phyloP scores from a whole-genome alignment of 768 basidiomycete genomes.

The Amanita molliuscula region DNA sequence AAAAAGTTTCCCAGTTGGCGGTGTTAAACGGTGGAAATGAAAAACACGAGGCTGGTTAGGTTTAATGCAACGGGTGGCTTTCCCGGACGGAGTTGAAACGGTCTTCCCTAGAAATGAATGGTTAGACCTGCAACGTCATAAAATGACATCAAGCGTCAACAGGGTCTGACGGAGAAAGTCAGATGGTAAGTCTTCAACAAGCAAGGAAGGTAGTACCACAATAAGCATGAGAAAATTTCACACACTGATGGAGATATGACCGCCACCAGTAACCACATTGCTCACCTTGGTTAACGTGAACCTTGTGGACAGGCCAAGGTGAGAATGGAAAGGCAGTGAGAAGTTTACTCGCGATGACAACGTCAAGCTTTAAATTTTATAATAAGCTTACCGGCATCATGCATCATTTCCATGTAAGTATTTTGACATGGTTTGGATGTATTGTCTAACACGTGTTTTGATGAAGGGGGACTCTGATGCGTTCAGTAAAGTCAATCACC shows the following conservation, averaged over 20 bases:
- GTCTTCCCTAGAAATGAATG: not conserved
- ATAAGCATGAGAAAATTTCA: not conserved
- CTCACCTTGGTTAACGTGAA: not conserved
- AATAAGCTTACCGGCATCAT: not conserved
- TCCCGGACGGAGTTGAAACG: not conserved
- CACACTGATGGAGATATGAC: not conserved
- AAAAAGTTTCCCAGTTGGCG: not conserved
- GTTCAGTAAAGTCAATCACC: not conserved
- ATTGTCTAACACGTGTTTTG: not conserved
- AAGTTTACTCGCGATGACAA: not conserved
- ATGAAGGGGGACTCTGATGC: not conserved
- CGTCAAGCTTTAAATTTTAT: not conserved
- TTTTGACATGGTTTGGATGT: not conserved
- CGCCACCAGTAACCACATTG: not conserved
- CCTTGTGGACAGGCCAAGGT: not conserved
- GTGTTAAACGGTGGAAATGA: not conserved
- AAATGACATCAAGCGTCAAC: not conserved
- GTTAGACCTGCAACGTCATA: not conserved
- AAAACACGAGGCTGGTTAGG: slow-evolving; percentile 2
- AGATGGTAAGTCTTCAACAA: not conserved
- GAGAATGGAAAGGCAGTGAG: not conserved
- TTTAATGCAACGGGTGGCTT: not conserved
- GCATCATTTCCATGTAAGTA: not conserved
- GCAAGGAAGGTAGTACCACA: not conserved
- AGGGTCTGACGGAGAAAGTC: not conserved